These are phyloP conservation scores for Monilinia laxa DNA, from an alignment of 2,329 filamentous ascomycete species.

Conservation along the genomic window DNA sequence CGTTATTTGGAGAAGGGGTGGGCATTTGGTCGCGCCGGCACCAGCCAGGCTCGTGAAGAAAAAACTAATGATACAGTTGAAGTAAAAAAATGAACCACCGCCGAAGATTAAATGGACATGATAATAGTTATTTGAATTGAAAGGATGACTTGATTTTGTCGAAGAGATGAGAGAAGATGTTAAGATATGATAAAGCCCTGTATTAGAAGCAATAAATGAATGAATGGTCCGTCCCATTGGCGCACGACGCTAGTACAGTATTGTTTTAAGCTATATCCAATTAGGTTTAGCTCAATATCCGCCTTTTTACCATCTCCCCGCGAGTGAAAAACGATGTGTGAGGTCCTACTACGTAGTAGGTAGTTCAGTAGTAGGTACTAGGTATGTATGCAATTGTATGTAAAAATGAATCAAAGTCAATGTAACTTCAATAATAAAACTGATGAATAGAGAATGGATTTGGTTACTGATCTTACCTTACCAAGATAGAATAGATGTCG, in stretches of 20 bases:
- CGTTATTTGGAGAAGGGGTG: slow-evolving; percentile 38
- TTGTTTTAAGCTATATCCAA: background rate
- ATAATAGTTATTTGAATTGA: slow-evolving; percentile 29
- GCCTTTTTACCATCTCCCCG: background rate
- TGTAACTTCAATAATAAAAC: background rate
- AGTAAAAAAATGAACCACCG: slow-evolving; percentile 30
- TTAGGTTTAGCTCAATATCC: slow-evolving; percentile 2
- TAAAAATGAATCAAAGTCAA: too few relatives aligned
- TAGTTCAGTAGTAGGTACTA: background rate
- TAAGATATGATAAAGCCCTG: slow-evolving; percentile 27
- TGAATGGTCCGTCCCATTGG: background rate
- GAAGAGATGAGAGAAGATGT: slow-evolving; percentile 20
- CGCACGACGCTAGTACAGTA: background rate
- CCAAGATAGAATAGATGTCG: too few relatives aligned
- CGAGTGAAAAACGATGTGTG: background rate
- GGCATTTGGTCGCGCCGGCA: slow-evolving; percentile 41
- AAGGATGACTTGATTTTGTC: slow-evolving; percentile 26
- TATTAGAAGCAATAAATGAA: background rate
- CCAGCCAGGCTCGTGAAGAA: slow-evolving; percentile 34
- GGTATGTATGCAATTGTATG: too few relatives aligned
- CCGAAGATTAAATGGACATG: slow-evolving; percentile 35
- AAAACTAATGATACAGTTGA: slow-evolving; percentile 38
- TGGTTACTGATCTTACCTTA: background rate
- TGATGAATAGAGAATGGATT: background rate
- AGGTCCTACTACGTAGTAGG: background rate